phyloP scores from a whole-genome alignment of 306 rosid species.

The Canavalia gladiata region DNA sequence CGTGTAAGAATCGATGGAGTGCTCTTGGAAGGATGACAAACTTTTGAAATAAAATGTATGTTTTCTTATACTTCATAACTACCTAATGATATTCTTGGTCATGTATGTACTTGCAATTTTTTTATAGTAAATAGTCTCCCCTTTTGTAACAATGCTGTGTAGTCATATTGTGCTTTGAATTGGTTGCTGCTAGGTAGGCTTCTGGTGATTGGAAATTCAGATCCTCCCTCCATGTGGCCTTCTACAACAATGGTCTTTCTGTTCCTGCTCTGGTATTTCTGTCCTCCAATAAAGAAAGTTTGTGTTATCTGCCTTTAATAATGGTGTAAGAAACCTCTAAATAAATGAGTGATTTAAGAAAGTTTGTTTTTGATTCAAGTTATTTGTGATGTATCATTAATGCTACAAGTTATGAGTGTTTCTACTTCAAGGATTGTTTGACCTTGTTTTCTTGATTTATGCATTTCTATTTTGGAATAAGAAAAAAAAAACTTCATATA shows the following conservation, averaged over 20 bases:
- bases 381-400: background rate
- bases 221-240: background rate
- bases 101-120: background rate
- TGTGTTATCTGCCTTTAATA: background rate
- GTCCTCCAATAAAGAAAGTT: background rate
- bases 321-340: background rate
- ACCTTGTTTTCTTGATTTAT: background rate
- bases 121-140: background rate
- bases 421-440: background rate
- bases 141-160: background rate
- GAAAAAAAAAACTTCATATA: background rate
- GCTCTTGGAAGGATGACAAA: no score
- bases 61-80: background rate
- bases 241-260: background rate
- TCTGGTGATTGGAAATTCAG: background rate
- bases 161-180: constrained; percentile 1
- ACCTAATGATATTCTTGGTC: background rate
- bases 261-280: background rate
- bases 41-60: background rate
- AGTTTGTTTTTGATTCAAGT: background rate
- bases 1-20: background rate
- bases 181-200: background rate
- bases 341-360: background rate
- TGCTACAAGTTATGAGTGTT: background rate
- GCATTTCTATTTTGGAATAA: background rate